A percentile compares a stretch with the other conserved stretches of the same genome.
Conservation (phyloP, 2,329 filamentous ascomycete genomes). For the Colletotrichum sp. region DNA sequence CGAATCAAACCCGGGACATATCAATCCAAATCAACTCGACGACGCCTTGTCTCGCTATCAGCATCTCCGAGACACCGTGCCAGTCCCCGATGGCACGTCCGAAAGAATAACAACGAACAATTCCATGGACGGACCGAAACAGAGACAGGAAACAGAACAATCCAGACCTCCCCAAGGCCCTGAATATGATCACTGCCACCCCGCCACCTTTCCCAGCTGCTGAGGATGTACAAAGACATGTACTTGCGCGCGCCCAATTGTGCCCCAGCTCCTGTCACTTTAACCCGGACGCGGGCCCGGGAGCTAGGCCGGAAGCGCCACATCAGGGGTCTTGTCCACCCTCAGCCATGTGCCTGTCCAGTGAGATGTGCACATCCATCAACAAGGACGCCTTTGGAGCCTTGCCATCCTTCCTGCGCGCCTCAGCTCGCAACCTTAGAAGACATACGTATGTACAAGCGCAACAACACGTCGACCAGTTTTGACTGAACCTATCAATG, state of each 20-base stretch:
- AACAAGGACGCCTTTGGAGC: background rate
- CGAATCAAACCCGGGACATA: background rate
- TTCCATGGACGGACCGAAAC: background rate
- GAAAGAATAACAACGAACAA: background rate
- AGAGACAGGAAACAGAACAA: background rate
- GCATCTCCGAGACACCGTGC: background rate
- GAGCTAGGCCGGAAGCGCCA: background rate
- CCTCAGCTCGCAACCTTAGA: background rate
- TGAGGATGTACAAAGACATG: background rate
- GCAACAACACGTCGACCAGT: background rate
- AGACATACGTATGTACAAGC: background rate
- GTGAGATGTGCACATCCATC: background rate
- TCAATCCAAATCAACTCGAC: background rate
- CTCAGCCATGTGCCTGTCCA: background rate
- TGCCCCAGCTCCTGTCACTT: background rate
- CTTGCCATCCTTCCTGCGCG: background rate
- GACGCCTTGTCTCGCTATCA: background rate
- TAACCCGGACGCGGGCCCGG: background rate
- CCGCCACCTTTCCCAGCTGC: background rate
- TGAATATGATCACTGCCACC: background rate
- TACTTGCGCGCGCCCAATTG: background rate
- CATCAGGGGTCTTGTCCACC: background rate
- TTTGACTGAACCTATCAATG: background rate
- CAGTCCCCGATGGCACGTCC: background rate
- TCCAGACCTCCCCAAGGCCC: background rate